These are phyloP conservation scores for Paulownia fortunei DNA, from an alignment of 257 asterid species.

Conservation along the genomic window DNA sequence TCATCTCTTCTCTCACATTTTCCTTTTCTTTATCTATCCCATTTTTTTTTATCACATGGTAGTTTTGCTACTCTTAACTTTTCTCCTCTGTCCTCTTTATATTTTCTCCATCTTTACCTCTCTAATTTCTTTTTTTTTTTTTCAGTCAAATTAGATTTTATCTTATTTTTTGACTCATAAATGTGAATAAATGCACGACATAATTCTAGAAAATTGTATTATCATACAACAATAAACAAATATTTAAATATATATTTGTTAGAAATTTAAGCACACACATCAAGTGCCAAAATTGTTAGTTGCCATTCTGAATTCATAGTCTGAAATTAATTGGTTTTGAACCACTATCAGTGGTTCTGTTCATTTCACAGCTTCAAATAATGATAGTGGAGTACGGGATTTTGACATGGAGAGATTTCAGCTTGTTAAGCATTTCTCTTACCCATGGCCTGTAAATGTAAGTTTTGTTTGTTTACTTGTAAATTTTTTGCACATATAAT, in stretches of 20 bases:
- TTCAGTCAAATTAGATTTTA: neutral
- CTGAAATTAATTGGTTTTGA: slow-evolving; percentile 24
- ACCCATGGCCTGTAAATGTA: slow-evolving; percentile 62
- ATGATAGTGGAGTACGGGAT: slow-evolving; percentile 56
- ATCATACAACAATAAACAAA: neutral
- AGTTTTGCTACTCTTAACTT: neutral
- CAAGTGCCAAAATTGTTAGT: slow-evolving; percentile 1
- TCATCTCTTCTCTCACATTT: neutral
- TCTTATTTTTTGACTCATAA: neutral
- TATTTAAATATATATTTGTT: neutral
- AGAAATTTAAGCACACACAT: neutral
- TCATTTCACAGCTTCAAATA: slow-evolving; percentile 54
- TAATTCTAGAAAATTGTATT: neutral
- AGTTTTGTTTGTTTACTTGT: slow-evolving; percentile 20
- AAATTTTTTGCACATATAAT: neutral
- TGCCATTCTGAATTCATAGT: slow-evolving; percentile 3
- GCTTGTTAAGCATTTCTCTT: slow-evolving; percentile 55
- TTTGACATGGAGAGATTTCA: slow-evolving; percentile 60
- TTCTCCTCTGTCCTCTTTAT: neutral
- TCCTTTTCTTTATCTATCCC: neutral
- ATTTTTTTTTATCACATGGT: neutral
- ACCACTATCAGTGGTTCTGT: slow-evolving; percentile 48
- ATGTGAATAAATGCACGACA: neutral
- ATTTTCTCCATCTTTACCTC: slow-evolving; percentile 4
- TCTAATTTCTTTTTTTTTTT: neutral